Percentiles rank a stretch among this genome's conserved stretches.
phyloP scores from a whole-genome alignment of 352 stramenopile genomes.

The Phytophthora cactorum region DNA sequence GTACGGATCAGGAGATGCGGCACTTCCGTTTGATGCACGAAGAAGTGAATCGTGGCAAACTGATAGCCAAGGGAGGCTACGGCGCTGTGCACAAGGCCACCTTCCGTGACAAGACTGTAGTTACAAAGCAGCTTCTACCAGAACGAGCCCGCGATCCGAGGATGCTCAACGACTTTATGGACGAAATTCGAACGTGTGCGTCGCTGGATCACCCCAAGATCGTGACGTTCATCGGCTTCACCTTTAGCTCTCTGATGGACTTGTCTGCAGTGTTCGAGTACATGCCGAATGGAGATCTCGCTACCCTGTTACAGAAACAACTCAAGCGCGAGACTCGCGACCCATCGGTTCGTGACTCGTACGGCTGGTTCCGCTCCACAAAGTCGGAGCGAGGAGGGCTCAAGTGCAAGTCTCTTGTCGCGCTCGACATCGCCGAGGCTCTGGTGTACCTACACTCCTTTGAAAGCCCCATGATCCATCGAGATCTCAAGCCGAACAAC shows the following conservation, averaged over 20 bases:
- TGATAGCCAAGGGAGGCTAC: slow-evolving; percentile 65
- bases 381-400: slow-evolving; percentile 27
- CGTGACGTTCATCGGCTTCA: slow-evolving; percentile 62
- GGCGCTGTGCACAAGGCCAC: slow-evolving; percentile 64
- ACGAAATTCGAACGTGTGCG: slow-evolving; percentile 52
- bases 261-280: slow-evolving; percentile 60
- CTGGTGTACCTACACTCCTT: slow-evolving; percentile 58
- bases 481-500: slow-evolving; percentile 62
- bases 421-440: slow-evolving; percentile 48
- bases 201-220: slow-evolving; percentile 54
- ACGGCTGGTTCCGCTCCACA: slow-evolving; percentile 38
- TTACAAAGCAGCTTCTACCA: slow-evolving; percentile 55
- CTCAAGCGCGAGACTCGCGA: slow-evolving; percentile 40
- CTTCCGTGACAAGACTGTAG: slow-evolving; percentile 43
- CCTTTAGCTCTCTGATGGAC: slow-evolving; percentile 60
- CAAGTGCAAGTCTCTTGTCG: slow-evolving; percentile 48
- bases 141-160: slow-evolving; percentile 35
- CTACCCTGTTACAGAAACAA: slow-evolving; percentile 43
- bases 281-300: slow-evolving; percentile 52
- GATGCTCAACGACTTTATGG: slow-evolving; percentile 55
- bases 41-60: slow-evolving; percentile 46
- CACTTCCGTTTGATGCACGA: slow-evolving; percentile 56
- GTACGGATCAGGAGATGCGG: slow-evolving; percentile 64
- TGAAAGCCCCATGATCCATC: slow-evolving; percentile 57
- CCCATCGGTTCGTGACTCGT: slow-evolving; percentile 28